Percentiles rank a stretch among this genome's conserved stretches.
These are phyloP conservation scores for Pseudozyma sp. DNA, from an alignment of 1,284 basidiomycete species.

Conservation along the genomic window DNA sequence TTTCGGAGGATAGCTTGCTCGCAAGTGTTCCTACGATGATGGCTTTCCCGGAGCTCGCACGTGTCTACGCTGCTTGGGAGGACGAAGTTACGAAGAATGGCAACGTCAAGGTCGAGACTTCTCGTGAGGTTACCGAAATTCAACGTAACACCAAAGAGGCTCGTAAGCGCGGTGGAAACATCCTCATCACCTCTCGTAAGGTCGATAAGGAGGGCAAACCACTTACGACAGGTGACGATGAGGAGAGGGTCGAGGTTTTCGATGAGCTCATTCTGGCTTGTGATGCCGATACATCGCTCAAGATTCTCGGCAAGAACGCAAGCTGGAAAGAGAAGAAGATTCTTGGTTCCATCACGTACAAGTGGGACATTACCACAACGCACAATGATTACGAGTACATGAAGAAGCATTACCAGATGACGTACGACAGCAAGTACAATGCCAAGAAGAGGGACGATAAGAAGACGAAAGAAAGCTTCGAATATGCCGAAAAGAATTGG, in stretches of 20 bases:
- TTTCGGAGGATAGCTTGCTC: conserved; percentile 65
- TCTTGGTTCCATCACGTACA: conserved; percentile 74
- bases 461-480: conserved; percentile 69
- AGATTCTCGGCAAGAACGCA: conserved; percentile 74
- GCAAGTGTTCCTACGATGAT: conserved; percentile 71
- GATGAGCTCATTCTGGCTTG: conserved; percentile 77
- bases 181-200: conserved; percentile 47
- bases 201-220: conserved; percentile 51
- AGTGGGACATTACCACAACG: conserved; percentile 75
- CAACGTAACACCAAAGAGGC: conserved; percentile 55
- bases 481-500: conserved; percentile 73
- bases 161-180: conserved; percentile 47
- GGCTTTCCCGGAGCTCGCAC: conserved; percentile 71
- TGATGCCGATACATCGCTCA: conserved; percentile 75
- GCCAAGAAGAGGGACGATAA: conserved; percentile 68
- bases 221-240: conserved; percentile 38
- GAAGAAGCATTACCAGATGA: conserved; percentile 71
- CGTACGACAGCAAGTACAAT: conserved; percentile 68
- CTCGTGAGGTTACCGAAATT: conserved; percentile 71
- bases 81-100: conserved; percentile 71
- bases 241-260: conserved; percentile 71
- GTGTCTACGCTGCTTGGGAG: conserved; percentile 73
- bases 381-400: conserved; percentile 75
- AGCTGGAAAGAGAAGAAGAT: conserved; percentile 75
- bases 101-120: conserved; percentile 71